phyloP scores from a whole-genome alignment of 73 alveolate genomes.

The Paramecium sexaurelia region DNA sequence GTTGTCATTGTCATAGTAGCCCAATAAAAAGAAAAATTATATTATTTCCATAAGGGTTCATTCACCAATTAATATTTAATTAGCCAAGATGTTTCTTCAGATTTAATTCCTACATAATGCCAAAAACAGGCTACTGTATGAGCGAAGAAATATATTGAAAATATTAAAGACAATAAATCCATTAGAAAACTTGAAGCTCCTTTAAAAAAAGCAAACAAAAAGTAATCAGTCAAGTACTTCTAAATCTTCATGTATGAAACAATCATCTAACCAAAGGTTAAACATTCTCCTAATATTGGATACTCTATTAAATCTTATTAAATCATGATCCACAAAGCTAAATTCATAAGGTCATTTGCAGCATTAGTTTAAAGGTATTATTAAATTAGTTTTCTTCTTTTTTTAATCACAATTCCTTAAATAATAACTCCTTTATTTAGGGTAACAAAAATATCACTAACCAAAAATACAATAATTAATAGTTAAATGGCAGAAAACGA shows the following conservation, averaged over 20 bases:
- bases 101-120: neutral
- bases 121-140: conserved; percentile 41
- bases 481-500: neutral
- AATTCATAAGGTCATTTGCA: neutral
- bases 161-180: neutral
- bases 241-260: neutral
- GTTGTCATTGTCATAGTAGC: conserved; percentile 66
- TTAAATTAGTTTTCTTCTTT: neutral
- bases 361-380: neutral
- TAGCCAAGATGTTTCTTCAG: conserved; percentile 9
- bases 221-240: neutral
- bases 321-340: neutral
- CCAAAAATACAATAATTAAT: neutral
- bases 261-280: neutral
- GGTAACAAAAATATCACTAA: neutral
- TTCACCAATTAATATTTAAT: neutral
- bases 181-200: neutral
- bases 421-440: conserved; percentile 19
- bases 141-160: conserved; percentile 2
- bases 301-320: neutral
- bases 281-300: neutral
- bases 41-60: neutral
- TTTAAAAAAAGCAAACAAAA: neutral
- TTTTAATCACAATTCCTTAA: conserved; percentile 2
- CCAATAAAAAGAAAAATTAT: conserved; percentile 43